Evolutionary conservation across 345 rosid species (phyloP), one percentile per base, ranked within the genome.

Genomic region (Euphorbia tirucalli): DNA sequence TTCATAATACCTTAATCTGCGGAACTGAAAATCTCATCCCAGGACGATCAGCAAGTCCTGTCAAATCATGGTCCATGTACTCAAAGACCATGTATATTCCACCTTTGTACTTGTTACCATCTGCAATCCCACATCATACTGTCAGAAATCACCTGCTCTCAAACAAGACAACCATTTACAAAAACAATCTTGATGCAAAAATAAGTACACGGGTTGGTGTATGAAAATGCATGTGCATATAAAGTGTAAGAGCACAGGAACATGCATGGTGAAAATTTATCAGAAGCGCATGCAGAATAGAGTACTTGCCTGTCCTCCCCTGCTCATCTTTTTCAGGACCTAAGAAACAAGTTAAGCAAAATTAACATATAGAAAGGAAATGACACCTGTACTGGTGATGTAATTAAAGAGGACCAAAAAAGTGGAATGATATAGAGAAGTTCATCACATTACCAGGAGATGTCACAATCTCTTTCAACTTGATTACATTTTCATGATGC

Each of bases 51-150:
- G 97, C 86, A 44, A 92, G 96, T 39, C 99, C 97, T 41, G 93
- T 95, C 87, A 95, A 83, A 68, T 92, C 98, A 83, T 92, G 97
- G 81, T 94, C 98, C 98, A 94, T 92, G 81, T 92, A 94, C 68
- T 92, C 98, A 74, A 92, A 94, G 64, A 94, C 98, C 98, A 94
- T 92, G 79, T 92, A 94, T 65, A 90, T 92, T 30, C 98, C 96
- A 66, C 98, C 93, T 78, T 88, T 94, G 81, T 92, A 92, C 83
- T 94, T 94, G 79, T 90, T 89, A 56, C 89, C 92, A 85, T 89
- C 97, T 92, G 82, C 63, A 86, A 65, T n/a, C 48, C 44, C 63
- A 46, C 16, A 37, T 7, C 68, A 55, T 19, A 15, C 19, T 19
- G 52, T 79, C 61, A 79, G 64, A 54, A 69, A 72, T n/a, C 63